Conservation (phyloP, 306 rosid genomes). For the Pyrus pyrifolia region DNA sequence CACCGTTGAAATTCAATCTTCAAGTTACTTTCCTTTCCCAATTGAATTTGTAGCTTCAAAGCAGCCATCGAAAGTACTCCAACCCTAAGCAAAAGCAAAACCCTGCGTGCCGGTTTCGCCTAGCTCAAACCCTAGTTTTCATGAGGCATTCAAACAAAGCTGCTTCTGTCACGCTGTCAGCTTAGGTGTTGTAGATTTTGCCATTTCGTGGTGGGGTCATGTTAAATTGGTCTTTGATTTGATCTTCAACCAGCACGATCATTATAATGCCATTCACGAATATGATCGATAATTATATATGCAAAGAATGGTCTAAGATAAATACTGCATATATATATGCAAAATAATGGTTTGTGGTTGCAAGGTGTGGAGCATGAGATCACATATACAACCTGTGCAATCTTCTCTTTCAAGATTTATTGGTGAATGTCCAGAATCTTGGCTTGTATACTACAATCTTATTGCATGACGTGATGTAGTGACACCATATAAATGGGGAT, state of each 20-base stretch:
- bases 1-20: conserved; percentile 12
- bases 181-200: neutral
- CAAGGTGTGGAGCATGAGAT: neutral
- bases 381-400: conserved; percentile 1
- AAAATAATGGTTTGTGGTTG: neutral
- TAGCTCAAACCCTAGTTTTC: conserved; percentile 7
- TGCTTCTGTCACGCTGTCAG: conserved; percentile 3
- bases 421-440: neutral
- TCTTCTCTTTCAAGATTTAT: conserved; percentile 4
- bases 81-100: conserved; percentile 28
- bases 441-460: neutral
- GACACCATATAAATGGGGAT: neutral
- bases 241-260: neutral
- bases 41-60: conserved; percentile 21
- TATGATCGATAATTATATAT: neutral
- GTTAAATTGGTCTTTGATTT: neutral
- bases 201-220: neutral
- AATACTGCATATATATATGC: neutral
- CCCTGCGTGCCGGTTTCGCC: conserved; percentile 17
- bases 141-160: conserved; percentile 5
- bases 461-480: neutral
- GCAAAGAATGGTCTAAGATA: neutral
- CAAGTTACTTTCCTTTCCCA: conserved; percentile 26
- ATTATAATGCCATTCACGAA: neutral
- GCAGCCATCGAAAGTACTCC: conserved; percentile 19